Evolutionary conservation across 2,329 filamentous ascomycete genomes (phyloP).

Genomic region (Cladosporium phlei): DNA sequence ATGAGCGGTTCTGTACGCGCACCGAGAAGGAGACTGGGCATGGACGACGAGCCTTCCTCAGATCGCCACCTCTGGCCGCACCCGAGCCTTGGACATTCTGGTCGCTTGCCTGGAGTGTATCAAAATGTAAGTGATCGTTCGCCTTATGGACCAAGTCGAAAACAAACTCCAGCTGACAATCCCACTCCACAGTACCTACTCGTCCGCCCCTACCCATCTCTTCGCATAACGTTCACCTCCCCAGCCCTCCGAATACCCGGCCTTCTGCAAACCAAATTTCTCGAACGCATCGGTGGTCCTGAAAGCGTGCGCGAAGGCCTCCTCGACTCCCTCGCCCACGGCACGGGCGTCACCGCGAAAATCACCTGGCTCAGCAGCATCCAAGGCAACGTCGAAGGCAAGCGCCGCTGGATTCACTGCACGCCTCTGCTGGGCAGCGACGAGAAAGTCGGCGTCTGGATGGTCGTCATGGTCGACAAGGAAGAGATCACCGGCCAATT

Average conservation of each 20-base stretch:
- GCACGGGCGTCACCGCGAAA: conserved; percentile 41
- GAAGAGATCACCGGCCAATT: conserved; percentile 30
- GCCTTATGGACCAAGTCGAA: no score
- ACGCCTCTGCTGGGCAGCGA: conserved; percentile 41
- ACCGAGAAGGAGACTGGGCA: conserved; percentile 26
- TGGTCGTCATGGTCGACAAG: conserved; percentile 43
- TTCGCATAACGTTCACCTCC: conserved; percentile 65
- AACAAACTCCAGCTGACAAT: background rate
- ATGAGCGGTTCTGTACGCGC: conserved; percentile 14
- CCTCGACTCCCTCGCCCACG: conserved; percentile 35
- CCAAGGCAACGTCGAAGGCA: conserved; percentile 21
- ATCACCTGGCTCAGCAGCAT: conserved; percentile 34
- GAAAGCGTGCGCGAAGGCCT: conserved; percentile 35
- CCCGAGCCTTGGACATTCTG: conserved; percentile 29
- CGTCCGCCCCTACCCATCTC: conserved; percentile 59
- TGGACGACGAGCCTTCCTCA: conserved; percentile 27
- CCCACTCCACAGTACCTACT: conserved; percentile 51
- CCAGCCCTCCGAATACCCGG: conserved; percentile 63
- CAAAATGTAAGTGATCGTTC: conserved; percentile 28
- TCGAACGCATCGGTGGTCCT: conserved; percentile 41
- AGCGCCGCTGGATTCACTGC: conserved; percentile 41
- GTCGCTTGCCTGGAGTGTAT: conserved; percentile 35
- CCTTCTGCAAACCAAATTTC: conserved; percentile 50
- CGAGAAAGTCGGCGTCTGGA: conserved; percentile 43
- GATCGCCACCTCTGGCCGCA: conserved; percentile 30